phyloP scores from a whole-genome alignment of 2,329 filamentous ascomycete species.

The Zymoseptoria brevis region DNA sequence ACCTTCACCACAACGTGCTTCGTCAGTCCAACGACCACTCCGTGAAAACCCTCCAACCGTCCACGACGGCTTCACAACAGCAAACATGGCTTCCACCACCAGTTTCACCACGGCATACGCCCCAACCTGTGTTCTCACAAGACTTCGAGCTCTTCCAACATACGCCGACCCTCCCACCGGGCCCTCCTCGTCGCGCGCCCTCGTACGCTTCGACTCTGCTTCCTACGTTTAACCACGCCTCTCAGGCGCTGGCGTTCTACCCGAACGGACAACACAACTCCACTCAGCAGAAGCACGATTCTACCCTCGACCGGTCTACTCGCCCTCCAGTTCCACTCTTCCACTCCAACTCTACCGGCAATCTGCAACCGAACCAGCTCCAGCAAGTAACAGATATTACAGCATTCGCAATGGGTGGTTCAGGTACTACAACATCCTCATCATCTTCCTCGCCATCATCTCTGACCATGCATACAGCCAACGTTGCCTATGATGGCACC shows the following conservation, averaged over 20 bases:
- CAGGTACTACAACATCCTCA: conserved; percentile 41
- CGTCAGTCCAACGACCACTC: conserved; percentile 39
- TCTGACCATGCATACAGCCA: conserved; percentile 31
- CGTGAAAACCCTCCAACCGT: conserved; percentile 62
- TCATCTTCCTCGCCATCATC: conserved; percentile 13
- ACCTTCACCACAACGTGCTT: conserved; percentile 29
- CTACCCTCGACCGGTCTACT: conserved; percentile 15
- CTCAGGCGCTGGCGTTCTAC: conserved; percentile 48
- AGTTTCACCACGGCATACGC: conserved; percentile 44
- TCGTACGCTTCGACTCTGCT: conserved; percentile 47
- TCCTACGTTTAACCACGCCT: conserved; percentile 49
- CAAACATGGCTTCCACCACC: conserved; percentile 70
- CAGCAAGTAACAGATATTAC: conserved; percentile 21
- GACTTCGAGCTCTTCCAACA: conserved; percentile 73
- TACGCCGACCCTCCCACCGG: conserved; percentile 32
- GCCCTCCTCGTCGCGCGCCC: conserved; percentile 41
- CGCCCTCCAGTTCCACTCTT: conserved; percentile 67
- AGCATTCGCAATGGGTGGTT: conserved; percentile 45
- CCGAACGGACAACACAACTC: conserved; percentile 49
- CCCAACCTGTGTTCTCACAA: conserved; percentile 43
- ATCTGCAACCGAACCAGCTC: conserved; percentile 38
- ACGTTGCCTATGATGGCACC: conserved; percentile 40
- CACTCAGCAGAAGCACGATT: conserved; percentile 18
- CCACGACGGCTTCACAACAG: conserved; percentile 68
- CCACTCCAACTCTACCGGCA: conserved; percentile 33